Evolutionary conservation across 2,329 filamentous ascomycete genomes (phyloP), one percentile per base, ranked within the genome.

Genomic region (Truncatella angustata): DNA sequence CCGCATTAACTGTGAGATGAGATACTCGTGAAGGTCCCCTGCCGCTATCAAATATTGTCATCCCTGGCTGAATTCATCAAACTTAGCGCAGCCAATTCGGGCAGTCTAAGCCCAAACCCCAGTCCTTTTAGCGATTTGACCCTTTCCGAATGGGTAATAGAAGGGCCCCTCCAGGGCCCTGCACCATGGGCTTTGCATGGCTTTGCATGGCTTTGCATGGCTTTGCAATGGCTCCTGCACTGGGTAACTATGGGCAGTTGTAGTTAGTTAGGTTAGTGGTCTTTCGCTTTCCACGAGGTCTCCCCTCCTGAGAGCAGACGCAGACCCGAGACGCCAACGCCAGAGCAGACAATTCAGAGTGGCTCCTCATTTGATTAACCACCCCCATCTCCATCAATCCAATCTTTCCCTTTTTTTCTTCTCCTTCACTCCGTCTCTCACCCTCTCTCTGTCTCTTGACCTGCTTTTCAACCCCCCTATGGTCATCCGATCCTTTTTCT

Each of bases 81-180:
- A 72, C 66, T 68, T 73, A 72, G 70, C 70, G 70, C 66, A 63
- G 58, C 66, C 67, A 65, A 61, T 67, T 65, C 63, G 58, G 56
- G 67, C 63, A 71, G 70, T 71, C 65, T 68, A 60, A 66, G 66
- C 59, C 57, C 58, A 61, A 54, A 51, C 57, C 56, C 56, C 53
- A 59, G 61, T 51, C 56, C 54, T 63, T 62, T 63, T 65, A 63
- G 51, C 60, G 26, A 55, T 53, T 28, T 50, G 23, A 50, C 46
- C 56, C 48, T 60, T 59, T 56, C 54, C 34, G 49, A 9, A 37
- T 56, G 55, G 55, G 55, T 30, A n/a, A 18, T 26, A 23, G 40
- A n/a, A 23, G 11, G 18, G 20, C 40, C 21, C 11, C n/a, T 18
- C 23, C 45, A 49, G 34, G 34, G 28, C 32, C 32, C 46, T 49